Evolutionary conservation across 1,284 basidiomycete genomes (phyloP).

Genomic region (Schizophyllum commune): DNA sequence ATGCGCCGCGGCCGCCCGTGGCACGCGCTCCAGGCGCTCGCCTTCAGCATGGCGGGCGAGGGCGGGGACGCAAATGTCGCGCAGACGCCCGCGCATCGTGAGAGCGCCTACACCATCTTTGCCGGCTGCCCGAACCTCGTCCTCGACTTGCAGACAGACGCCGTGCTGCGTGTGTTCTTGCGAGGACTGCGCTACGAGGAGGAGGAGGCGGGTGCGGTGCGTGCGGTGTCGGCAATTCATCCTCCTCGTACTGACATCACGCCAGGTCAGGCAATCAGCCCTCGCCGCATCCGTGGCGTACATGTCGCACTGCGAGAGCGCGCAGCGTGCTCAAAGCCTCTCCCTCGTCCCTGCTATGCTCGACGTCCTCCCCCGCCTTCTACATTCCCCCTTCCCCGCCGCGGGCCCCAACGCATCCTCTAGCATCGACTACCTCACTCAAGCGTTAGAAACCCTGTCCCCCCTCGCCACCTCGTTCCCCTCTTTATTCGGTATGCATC

Average conservation of each 20-base stretch:
- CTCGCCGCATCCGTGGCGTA: constrained; percentile 59
- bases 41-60: constrained; percentile 54
- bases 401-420: constrained; percentile 18
- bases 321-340: constrained; percentile 49
- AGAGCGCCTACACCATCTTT: constrained; percentile 58
- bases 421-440: constrained; percentile 38
- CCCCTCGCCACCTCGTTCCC: constrained; percentile 65
- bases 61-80: constrained; percentile 33
- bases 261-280: constrained; percentile 50
- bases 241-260: background rate
- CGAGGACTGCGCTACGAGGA: constrained; percentile 56
- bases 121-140: constrained; percentile 63
- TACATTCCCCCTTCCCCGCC: constrained; percentile 9
- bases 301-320: constrained; percentile 45
- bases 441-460: constrained; percentile 61
- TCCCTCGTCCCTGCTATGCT: constrained; percentile 23
- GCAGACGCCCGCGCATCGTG: constrained; percentile 32
- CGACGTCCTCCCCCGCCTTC: constrained; percentile 15
- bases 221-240: background rate
- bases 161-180: constrained; percentile 54
- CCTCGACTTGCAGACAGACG: constrained; percentile 63
- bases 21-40: constrained; percentile 67
- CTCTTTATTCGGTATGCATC: constrained; percentile 39
- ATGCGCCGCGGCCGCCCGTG: constrained; percentile 69
- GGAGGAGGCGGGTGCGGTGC: background rate